Percentiles rank a stretch among this genome's conserved stretches.
Evolutionary conservation across 73 alveolate species (phyloP).

Genomic region (Tetrahymena borealis): DNA sequence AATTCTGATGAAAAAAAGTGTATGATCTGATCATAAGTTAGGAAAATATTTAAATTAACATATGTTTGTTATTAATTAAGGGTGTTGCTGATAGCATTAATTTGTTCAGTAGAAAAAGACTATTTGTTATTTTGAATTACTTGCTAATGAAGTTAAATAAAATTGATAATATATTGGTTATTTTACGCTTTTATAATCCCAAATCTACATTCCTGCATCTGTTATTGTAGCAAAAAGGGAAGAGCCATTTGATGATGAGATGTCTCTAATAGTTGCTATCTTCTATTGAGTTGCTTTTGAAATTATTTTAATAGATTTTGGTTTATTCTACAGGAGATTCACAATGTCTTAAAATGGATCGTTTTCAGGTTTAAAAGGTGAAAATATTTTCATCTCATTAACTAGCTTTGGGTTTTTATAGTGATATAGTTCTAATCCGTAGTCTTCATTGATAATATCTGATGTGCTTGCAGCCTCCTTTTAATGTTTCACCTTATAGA

Average conservation of each 20-base stretch:
- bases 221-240: neutral
- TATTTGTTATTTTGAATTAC: too few species aligned
- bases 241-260: neutral
- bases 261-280: neutral
- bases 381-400: neutral
- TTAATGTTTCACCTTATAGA: neutral
- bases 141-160: too few species aligned
- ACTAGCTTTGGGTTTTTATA: neutral
- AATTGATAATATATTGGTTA: too few species aligned
- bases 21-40: too few species aligned
- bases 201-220: neutral
- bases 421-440: neutral
- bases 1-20: too few species aligned
- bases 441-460: neutral
- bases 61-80: too few species aligned
- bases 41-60: too few species aligned
- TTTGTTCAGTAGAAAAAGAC: too few species aligned
- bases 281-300: neutral
- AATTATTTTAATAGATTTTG: neutral
- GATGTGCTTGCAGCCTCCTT: neutral
- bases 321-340: neutral
- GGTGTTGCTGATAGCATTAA: too few species aligned
- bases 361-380: neutral
- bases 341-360: neutral
- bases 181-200: neutral